Conservation (phyloP, 1,284 basidiomycete genomes). For the Vanrija sp. region DNA sequence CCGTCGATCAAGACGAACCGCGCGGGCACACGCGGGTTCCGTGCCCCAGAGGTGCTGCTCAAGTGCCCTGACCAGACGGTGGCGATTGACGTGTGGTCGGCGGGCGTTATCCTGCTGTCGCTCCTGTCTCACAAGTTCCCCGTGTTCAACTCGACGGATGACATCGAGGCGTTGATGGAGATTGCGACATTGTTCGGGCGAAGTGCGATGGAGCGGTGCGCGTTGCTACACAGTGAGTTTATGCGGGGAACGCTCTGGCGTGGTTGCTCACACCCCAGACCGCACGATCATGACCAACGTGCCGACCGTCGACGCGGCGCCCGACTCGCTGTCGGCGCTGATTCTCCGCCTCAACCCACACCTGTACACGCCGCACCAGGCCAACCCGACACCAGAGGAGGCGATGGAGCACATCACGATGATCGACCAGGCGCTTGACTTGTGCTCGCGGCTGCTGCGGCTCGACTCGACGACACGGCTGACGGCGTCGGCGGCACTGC, state of each 20-base stretch:
- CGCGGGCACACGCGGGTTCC: constrained; percentile 93
- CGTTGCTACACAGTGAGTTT: constrained; percentile 81
- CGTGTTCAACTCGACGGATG: constrained; percentile 89
- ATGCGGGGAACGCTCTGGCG: not conserved
- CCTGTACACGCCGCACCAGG: constrained; percentile 57
- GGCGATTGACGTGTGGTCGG: constrained; percentile 95
- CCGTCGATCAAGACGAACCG: constrained; percentile 90
- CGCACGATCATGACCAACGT: constrained; percentile 82
- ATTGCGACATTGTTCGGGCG: constrained; percentile 84
- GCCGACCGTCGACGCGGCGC: constrained; percentile 64
- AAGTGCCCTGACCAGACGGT: constrained; percentile 94
- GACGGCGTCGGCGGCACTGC: constrained; percentile 69
- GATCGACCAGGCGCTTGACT: constrained; percentile 65
- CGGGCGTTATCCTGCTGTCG: constrained; percentile 85
- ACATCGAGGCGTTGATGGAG: constrained; percentile 93
- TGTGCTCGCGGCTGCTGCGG: constrained; percentile 67
- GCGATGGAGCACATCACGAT: constrained; percentile 53
- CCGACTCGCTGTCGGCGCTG: constrained; percentile 66
- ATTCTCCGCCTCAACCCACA: constrained; percentile 72
- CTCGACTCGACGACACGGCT: constrained; percentile 70
- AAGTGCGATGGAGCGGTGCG: constrained; percentile 76
- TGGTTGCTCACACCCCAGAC: constrained; percentile 53
- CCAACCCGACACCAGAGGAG: constrained; percentile 34
- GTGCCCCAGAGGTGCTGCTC: constrained; percentile 91
- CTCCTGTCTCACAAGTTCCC: constrained; percentile 92